Conservation (phyloP, 805 yeast species). For the Pichia pseudocactophila region DNA sequence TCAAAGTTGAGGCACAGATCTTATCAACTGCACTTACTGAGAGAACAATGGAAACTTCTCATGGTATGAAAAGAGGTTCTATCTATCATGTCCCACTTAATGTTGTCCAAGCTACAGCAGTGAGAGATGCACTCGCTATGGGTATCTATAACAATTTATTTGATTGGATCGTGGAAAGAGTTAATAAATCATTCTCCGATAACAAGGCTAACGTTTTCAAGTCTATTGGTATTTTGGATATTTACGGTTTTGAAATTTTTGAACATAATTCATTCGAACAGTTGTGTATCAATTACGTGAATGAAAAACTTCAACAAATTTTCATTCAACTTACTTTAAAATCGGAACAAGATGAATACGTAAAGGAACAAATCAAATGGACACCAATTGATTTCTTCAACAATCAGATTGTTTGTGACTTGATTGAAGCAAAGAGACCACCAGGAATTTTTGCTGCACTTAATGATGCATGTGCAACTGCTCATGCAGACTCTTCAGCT, state of each 20-base stretch:
- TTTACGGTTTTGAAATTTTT: slow-evolving; percentile 93
- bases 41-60: slow-evolving; percentile 81
- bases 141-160: slow-evolving; percentile 87
- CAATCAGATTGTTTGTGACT: slow-evolving; percentile 92
- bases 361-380: slow-evolving; percentile 92
- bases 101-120: slow-evolving; percentile 87
- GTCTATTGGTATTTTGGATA: slow-evolving; percentile 89
- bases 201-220: slow-evolving; percentile 28
- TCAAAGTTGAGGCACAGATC: slow-evolving; percentile 66
- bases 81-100: slow-evolving; percentile 92
- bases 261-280: slow-evolving; percentile 94
- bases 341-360: slow-evolving; percentile 96
- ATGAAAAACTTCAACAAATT: slow-evolving; percentile 92
- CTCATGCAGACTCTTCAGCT: slow-evolving; percentile 94
- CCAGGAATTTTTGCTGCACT: slow-evolving; percentile 95
- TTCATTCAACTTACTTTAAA: slow-evolving; percentile 92
- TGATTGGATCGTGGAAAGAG: slow-evolving; percentile 94
- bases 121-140: slow-evolving; percentile 89
- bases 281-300: slow-evolving; percentile 89
- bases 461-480: slow-evolving; percentile 96
- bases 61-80: slow-evolving; percentile 85
- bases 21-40: slow-evolving; percentile 64
- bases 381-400: slow-evolving; percentile 95
- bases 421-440: slow-evolving; percentile 88
- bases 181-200: slow-evolving; percentile 66